Percentiles rank a stretch among this genome's conserved stretches.
phyloP scores from a whole-genome alignment of 306 rosid genomes.

The Citrullus colocynthis region DNA sequence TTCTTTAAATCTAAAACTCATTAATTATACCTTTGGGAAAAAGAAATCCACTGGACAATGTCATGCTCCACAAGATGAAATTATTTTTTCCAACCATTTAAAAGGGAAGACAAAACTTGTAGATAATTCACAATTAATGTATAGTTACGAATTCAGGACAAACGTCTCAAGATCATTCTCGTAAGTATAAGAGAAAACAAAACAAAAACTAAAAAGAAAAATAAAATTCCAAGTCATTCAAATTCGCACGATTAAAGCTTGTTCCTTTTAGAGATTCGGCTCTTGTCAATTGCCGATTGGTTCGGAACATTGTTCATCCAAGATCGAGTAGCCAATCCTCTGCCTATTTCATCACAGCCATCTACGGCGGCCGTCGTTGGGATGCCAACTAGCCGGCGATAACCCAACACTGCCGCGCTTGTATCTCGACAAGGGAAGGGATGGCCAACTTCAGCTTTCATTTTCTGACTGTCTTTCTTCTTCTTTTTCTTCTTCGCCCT shows the following conservation, averaged over 20 bases:
- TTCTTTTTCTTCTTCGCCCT: constrained; percentile 10
- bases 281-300: background rate
- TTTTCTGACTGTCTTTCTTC: constrained; percentile 1
- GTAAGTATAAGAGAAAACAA: background rate
- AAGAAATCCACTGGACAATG: too few relatives aligned
- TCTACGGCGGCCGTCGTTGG: background rate
- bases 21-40: too few relatives aligned
- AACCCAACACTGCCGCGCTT: background rate
- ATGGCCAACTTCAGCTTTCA: background rate
- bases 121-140: background rate
- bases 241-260: background rate
- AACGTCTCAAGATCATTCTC: background rate
- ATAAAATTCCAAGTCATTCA: background rate
- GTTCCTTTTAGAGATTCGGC: background rate
- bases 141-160: background rate
- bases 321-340: background rate
- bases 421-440: background rate
- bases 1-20: too few relatives aligned
- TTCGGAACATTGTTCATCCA: background rate
- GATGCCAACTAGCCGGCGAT: background rate
- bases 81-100: too few relatives aligned
- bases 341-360: background rate
- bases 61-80: too few relatives aligned
- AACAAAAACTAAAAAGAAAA: too few relatives aligned
- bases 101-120: background rate